phyloP scores from a whole-genome alignment of 352 stramenopile species.

The Blastocystis sp. region DNA sequence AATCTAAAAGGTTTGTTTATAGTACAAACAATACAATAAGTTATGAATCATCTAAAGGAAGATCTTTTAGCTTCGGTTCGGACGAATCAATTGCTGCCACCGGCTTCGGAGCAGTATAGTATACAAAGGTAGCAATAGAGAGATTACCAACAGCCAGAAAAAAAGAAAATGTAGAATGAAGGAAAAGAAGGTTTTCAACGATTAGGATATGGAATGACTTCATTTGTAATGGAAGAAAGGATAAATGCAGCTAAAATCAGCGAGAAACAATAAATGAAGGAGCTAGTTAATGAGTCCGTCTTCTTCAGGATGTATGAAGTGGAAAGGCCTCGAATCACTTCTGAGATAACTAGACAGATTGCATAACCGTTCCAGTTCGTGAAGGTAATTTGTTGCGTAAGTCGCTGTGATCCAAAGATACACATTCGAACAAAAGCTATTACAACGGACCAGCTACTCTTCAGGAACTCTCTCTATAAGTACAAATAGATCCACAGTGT shows the following conservation, averaged over 20 bases:
- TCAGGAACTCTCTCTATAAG: background rate
- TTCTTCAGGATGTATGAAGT: slow-evolving; percentile 17
- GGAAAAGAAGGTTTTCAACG: background rate
- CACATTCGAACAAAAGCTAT: background rate
- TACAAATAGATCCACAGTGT: slow-evolving; percentile 39
- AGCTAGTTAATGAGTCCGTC: background rate
- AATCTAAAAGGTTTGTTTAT: background rate
- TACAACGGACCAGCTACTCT: slow-evolving; percentile 18
- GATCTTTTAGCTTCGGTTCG: background rate
- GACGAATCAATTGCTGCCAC: background rate
- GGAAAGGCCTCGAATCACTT: background rate
- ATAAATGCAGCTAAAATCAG: slow-evolving; percentile 32
- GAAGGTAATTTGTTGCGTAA: slow-evolving; percentile 14
- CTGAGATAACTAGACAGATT: background rate
- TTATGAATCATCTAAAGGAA: background rate
- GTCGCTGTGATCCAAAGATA: background rate
- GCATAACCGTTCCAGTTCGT: slow-evolving; percentile 35
- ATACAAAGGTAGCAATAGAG: slow-evolving; percentile 6
- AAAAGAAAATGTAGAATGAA: slow-evolving; percentile 19
- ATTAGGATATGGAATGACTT: slow-evolving; percentile 40
- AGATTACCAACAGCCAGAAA: slow-evolving; percentile 32
- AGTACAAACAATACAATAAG: background rate
- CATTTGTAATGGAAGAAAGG: background rate
- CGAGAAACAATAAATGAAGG: slow-evolving; percentile 21
- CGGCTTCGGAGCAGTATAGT: background rate